Conservation (phyloP, 1,139 yeast species). For the Geotrichum australiense region DNA sequence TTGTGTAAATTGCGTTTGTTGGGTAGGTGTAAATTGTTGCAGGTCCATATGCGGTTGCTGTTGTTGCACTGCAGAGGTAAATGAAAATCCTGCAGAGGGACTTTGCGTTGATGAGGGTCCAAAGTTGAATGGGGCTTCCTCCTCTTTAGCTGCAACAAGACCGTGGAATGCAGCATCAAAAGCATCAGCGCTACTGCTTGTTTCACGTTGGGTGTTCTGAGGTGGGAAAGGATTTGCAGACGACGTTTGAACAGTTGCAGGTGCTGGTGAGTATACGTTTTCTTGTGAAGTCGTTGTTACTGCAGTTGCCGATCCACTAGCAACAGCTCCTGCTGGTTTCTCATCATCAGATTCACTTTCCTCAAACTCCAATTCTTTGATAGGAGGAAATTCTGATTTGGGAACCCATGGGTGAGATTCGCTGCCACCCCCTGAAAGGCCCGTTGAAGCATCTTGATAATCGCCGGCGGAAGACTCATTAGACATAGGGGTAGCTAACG, state of each 20-base stretch:
- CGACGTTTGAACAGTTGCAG: constrained; percentile 26
- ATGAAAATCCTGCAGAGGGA: not conserved
- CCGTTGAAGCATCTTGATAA: constrained; percentile 7
- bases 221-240: constrained; percentile 24
- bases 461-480: constrained; percentile 1
- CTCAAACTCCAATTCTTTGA: constrained; percentile 58
- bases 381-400: constrained; percentile 63
- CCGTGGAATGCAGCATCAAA: constrained; percentile 16
- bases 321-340: constrained; percentile 12
- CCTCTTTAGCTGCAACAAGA: constrained; percentile 12
- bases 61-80: not conserved
- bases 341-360: constrained; percentile 43
- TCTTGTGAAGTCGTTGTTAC: constrained; percentile 12
- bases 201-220: no score
- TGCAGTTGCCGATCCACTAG: constrained; percentile 10
- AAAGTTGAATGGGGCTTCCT: constrained; percentile 4
- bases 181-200: no score
- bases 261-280: constrained; percentile 12
- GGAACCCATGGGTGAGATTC: constrained; percentile 16
- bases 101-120: not conserved
- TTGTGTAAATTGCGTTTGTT: not conserved
- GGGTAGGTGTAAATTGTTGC: no score
- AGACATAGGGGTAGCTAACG: not conserved
- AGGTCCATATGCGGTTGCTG: no score
- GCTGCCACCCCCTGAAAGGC: constrained; percentile 8